Base-by-base conservation (phyloP, 371 early-diverging fungal genomes). In the Haplosporangium sp. region DNA sequence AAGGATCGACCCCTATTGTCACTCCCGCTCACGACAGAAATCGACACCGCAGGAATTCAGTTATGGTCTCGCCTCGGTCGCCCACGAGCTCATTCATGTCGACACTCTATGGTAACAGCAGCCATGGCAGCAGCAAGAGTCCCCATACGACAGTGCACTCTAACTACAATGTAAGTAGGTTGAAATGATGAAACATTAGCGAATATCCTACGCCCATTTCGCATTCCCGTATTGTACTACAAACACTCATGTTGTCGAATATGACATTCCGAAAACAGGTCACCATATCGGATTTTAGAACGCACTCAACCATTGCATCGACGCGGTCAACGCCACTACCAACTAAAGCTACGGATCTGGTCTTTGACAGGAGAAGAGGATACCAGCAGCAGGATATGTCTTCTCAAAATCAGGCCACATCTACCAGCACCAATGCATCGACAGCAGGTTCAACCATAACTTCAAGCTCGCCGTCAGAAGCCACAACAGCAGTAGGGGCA, bases 261-360 rank as follows among this genome's bases (percentile, higher is more conserved):
- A 12, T 29, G 18, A 23, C 21, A 16, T 14, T 23, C 29, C 29
- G 29, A 29, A 29, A 29, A 29, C 29, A 67, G 67, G 50, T 52
- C 20, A 72, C 72, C n/a, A 72, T 72, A 18, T 72, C 72, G 48
- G 72, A 72, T 53, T 72, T 72, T 46, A 55, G 66, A 38, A 55
- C 72, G 18, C 66, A 72, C 50, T 66, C 61, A 16, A 72, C 72
- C 18, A 72, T 72, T 41, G 66, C 60, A 36, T 72, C 72, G 3
- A 61, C 61, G 20, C 61, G 61, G 6, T 65, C 66, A 13, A 43
- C 50, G 37, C 23, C n/a, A 12, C 18, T 48, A 14, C 64, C 70
- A 54, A 56, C 70, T 40, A 66, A 72, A 14, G 62, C 61, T 41
- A 72, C 66, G 11, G 72, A 72, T 21, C 41, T 72, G 38, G 62